These are phyloP conservation scores for Phaeophleospora eucalypticola DNA, from an alignment of 2,329 filamentous ascomycete genomes.

Conservation along the genomic window DNA sequence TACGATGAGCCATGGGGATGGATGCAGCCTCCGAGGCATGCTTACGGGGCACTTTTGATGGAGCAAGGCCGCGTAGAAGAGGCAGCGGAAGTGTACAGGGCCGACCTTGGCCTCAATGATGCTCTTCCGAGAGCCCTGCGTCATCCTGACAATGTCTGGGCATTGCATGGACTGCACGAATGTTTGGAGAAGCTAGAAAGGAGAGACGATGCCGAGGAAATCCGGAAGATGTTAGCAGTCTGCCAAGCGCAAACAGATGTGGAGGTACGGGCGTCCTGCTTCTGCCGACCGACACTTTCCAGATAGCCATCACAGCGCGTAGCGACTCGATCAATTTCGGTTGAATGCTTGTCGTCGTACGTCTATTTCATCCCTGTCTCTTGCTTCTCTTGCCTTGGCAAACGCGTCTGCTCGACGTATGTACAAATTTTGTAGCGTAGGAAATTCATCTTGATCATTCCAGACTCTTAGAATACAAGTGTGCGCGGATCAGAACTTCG, in stretches of 20 bases:
- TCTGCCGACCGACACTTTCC: constrained; percentile 40
- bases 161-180: constrained; percentile 68
- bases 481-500: not conserved
- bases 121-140: constrained; percentile 60
- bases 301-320: not conserved
- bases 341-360: not conserved
- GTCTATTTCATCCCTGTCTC: not conserved
- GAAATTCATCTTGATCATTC: not conserved
- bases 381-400: not conserved
- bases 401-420: constrained; percentile 1
- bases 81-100: constrained; percentile 36
- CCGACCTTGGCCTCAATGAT: constrained; percentile 41
- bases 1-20: constrained; percentile 74
- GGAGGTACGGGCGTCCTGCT: constrained; percentile 55
- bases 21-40: constrained; percentile 71
- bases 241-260: constrained; percentile 59
- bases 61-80: constrained; percentile 53
- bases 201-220: constrained; percentile 44
- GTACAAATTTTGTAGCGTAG: not conserved
- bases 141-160: constrained; percentile 73
- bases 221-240: constrained; percentile 49
- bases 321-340: not conserved
- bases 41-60: constrained; percentile 62
- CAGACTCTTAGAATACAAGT: constrained; percentile 7
- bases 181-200: constrained; percentile 55